Base-by-base conservation (phyloP, 805 yeast genomes). In the Metschnikowia dekortorum region DNA sequence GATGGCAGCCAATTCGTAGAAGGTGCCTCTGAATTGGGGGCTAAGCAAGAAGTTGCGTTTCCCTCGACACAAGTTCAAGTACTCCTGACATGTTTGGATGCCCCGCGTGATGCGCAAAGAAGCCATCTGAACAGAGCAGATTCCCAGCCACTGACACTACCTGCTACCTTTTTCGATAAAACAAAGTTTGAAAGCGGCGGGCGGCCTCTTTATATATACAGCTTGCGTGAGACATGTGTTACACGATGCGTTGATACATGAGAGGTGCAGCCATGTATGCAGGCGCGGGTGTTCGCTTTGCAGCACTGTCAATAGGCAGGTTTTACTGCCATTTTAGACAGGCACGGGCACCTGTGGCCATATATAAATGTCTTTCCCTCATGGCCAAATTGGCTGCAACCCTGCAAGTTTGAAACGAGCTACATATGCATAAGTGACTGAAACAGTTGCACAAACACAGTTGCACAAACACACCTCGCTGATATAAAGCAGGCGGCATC, bases 11-110 rank as follows among this genome's bases (percentile, higher is more conserved):
- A 79, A 62, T 53, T 82, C 87, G 56, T 81, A 82, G 33, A 81
- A 54, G 0, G 83, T 79, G 3, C 87, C 87, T 44, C 67, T 64
- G 58, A 79, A 80, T 2, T 71, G 84, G 0, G 81, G 68, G 0
- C 82, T 63, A 9, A 49, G 53, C 6, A 67, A 34, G 41, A 58
- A 54, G 1, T 61, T 42, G 9, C 61, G 53, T 39, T 58, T 64
- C 1, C 14, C 11, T 32, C 53, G 54, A 53, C 76, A 71, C 45
- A 63, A 59, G 16, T 58, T 51, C 28, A 73, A 60, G 46, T 70
- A 73, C 18, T 61, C 58, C 48, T 60, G 64, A 39, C 65, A 60
- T 14, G 65, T 58, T 41, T 66, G 58, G n/a, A 55, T 51, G 29
- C 37, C 42, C 31, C 44, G 41, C n/a, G n/a, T 34, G 18, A 38